These are phyloP conservation scores for Otatea glauca DNA, from an alignment of 176 grass and related monocot species.

Conservation along the genomic window DNA sequence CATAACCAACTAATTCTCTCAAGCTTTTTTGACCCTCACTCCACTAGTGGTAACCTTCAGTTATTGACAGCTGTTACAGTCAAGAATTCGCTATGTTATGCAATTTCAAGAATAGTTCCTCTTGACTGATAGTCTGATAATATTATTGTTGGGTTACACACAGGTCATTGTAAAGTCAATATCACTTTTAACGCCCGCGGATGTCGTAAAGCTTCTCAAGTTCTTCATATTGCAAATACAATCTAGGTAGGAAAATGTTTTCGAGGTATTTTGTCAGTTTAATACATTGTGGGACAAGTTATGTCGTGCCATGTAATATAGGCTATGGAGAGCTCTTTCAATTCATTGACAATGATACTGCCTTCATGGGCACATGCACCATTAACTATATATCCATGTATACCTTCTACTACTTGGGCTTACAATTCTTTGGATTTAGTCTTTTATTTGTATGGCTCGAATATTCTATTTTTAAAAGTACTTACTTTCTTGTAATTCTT, in stretches of 20 bases:
- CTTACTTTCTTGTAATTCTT: slow-evolving; percentile 3
- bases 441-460: neutral
- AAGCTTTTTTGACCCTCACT: neutral
- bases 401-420: neutral
- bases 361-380: neutral
- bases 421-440: slow-evolving; percentile 13
- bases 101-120: slow-evolving; percentile 20
- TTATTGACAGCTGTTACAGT: neutral
- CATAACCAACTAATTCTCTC: slow-evolving; percentile 4
- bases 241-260: slow-evolving; percentile 60
- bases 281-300: slow-evolving; percentile 6
- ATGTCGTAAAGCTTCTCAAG: slow-evolving; percentile 83
- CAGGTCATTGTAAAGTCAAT: slow-evolving; percentile 92
- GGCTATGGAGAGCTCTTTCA: neutral
- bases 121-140: slow-evolving; percentile 32
- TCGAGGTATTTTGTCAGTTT: slow-evolving; percentile 26
- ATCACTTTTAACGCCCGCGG: slow-evolving; percentile 70
- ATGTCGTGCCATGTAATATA: slow-evolving; percentile 22
- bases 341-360: slow-evolving; percentile 20
- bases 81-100: neutral
- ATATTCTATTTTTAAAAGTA: slow-evolving; percentile 12
- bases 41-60: neutral
- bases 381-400: slow-evolving; percentile 22
- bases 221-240: slow-evolving; percentile 71
- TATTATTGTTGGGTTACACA: slow-evolving; percentile 35